Evolutionary conservation across 768 basidiomycete species (phyloP), one percentile per base, ranked within the genome.

Genomic region (Trametes cubensis): DNA sequence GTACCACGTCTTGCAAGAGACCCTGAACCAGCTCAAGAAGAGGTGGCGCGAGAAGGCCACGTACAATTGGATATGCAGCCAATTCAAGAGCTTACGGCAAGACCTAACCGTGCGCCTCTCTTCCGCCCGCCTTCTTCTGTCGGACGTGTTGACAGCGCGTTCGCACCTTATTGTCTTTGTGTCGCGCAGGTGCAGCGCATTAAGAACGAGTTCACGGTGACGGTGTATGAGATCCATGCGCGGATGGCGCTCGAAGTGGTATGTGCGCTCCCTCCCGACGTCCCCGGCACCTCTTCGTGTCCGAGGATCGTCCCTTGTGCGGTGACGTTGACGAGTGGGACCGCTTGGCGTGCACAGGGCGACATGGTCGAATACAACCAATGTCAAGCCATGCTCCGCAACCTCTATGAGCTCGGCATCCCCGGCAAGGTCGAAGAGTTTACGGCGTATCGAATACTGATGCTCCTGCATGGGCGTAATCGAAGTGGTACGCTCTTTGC

Each of bases 311-410:
- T 4, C 4, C 7, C 8, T n/a, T 34, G 25, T 11, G 20, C 6
- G 26, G 39, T 30, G 45, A 38, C n/a, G 41, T 40, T 50, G 52
- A 51, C 38, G 54, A 54, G 53, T 61, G 45, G 51, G 25, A 15
- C 25, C 18, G 30, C 56, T 60, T 39, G 63, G n/a, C 41, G 50
- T 46, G 42, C 44, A 60, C 75, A 99, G 96, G 85, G 82, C 71
- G 97, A 99, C 75, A 91, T 99, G 83, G 95, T 97, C 66, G 97
- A 99, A 83, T 98, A 96, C 73, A 98, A 97, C 75, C 92, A 95
- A 75, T 99, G 97, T 76, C 95, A 98, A 75, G 90, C 90, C 30
- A 90, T 92, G 66, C 79, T 98, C 46, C 90, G 89, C 70, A 83
- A 85, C 53, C 84, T 99, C 25, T 98, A 99, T 75, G 95, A 96